These are phyloP conservation scores for Phyllosticta paracitricarpa DNA, from an alignment of 2,329 filamentous ascomycete genomes.

Conservation along the genomic window DNA sequence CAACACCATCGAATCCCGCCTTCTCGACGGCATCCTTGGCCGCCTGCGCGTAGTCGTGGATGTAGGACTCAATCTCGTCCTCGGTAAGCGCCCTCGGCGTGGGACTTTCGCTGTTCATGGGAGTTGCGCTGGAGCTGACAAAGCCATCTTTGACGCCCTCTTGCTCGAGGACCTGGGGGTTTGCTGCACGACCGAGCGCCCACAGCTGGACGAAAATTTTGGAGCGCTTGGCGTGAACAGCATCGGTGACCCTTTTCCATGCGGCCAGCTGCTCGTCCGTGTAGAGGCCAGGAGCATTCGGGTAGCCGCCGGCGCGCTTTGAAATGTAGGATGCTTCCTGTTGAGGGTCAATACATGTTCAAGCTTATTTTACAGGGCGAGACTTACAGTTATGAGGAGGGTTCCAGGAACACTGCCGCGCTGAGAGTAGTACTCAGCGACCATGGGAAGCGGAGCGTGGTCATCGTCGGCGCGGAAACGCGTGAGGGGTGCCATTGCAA, in stretches of 20 bases:
- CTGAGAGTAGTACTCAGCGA: slow-evolving; percentile 25
- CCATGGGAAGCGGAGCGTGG: slow-evolving; percentile 35
- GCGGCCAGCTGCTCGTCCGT: slow-evolving; percentile 42
- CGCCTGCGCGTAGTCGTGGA: slow-evolving; percentile 31
- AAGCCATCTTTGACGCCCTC: slow-evolving; percentile 17
- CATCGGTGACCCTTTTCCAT: slow-evolving; percentile 52
- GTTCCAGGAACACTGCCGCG: slow-evolving; percentile 22
- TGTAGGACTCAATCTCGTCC: slow-evolving; percentile 29
- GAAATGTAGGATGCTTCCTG: slow-evolving; percentile 26
- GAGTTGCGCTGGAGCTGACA: slow-evolving; percentile 23
- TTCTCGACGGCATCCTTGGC: slow-evolving; percentile 35
- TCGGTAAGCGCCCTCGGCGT: slow-evolving; percentile 28
- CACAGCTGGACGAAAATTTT: slow-evolving; percentile 56
- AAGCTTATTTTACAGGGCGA: no score
- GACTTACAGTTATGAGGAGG: slow-evolving; percentile 18
- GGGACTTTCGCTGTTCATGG: slow-evolving; percentile 22
- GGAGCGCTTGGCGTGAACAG: slow-evolving; percentile 52
- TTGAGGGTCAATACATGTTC: no score
- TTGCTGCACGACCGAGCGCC: slow-evolving; percentile 47
- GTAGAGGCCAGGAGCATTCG: slow-evolving; percentile 22
- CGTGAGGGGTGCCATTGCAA: slow-evolving; percentile 22
- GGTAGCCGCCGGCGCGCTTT: slow-evolving; percentile 17
- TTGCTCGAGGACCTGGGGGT: slow-evolving; percentile 24
- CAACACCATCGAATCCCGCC: slow-evolving; percentile 54
- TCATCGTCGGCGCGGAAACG: slow-evolving; percentile 37